These are phyloP conservation scores for Nannochloropsis limnetica DNA, from an alignment of 352 stramenopile genomes.

Conservation along the genomic window DNA sequence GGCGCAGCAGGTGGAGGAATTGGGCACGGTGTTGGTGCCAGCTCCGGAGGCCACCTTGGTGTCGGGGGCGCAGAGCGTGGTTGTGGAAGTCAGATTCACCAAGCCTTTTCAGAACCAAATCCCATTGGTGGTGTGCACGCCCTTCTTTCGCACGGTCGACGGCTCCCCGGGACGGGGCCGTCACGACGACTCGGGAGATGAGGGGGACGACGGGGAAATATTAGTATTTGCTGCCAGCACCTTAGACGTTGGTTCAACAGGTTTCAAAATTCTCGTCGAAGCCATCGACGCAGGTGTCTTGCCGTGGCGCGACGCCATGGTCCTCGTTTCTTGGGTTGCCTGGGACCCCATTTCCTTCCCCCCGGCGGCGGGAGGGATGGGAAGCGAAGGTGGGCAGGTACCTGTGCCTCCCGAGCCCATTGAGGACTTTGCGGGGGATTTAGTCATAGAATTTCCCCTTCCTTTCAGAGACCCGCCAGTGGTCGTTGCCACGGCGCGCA, in stretches of 20 bases:
- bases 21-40: conserved; percentile 12
- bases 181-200: not conserved
- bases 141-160: not conserved
- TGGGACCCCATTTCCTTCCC: not conserved
- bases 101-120: not conserved
- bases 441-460: conserved; percentile 1
- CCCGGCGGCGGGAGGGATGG: not conserved
- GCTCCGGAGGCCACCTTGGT: not conserved
- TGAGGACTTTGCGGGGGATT: conserved; percentile 2
- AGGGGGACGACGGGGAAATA: not conserved
- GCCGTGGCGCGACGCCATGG: not conserved
- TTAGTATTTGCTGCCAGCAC: conserved; percentile 2
- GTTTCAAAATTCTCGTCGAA: not conserved
- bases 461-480: not conserved
- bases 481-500: not conserved
- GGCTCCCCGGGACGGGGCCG: not conserved
- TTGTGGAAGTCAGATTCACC: not conserved
- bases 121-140: not conserved
- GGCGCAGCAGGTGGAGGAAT: conserved; percentile 6
- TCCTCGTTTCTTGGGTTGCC: conserved; percentile 11
- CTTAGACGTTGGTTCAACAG: not conserved
- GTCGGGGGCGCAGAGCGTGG: conserved; percentile 13
- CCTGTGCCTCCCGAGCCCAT: conserved; percentile 1
- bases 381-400: not conserved
- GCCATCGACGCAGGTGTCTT: not conserved